Base-by-base conservation (phyloP, 2,329 filamentous ascomycete species). In the Ophiostoma ulmi region DNA sequence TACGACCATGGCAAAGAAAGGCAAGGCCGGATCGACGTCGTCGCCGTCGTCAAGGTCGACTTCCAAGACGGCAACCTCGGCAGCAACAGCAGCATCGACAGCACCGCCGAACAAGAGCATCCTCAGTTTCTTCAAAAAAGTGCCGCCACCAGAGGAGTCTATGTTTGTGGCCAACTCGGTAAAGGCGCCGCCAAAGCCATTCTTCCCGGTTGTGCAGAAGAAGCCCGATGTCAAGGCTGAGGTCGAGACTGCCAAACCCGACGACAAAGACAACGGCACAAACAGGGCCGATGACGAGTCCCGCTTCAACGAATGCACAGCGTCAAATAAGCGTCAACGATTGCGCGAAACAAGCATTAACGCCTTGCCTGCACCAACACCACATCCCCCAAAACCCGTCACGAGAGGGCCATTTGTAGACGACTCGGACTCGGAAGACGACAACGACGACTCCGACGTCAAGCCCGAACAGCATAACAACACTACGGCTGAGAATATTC, bases 51-150 rank as follows among this genome's bases (percentile, higher is more conserved):
- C 69, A 10, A 44, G 13, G 38, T 2, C 52, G 13, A 39, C 39
- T 20, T 26, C 55, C 14, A 70, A 68, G 26, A 13, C 72, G 14
- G 76, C 75, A 66, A 68, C 72, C 58, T 35, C 67, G 6, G 26
- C 70, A 26, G 41, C 44, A 66, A 66, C 35, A 52, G 20, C 52
- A 10, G 35, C 7, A 22, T 10, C 52, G 22, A 35, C 58, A 35
- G 58, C 38, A 17, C 71, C 69, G 20, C 65, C 64, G 14, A 92
- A 91, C 75, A 82, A 83, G 7, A 92, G 88, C 73, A 92, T 93
- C 41, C 80, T 92, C 17, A 92, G 80, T 73, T 93, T 92, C 78
- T 93, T 93, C 77, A 88, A 91, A 76, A 93, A 92, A 76, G 83
- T 86, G 0, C 85, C 87, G 55, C 85, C 86, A 69, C 81, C 85